Percentiles rank a stretch among this genome's conserved stretches.
Conservation (phyloP, 257 asterid genomes). For the Nemophila menziesii region DNA sequence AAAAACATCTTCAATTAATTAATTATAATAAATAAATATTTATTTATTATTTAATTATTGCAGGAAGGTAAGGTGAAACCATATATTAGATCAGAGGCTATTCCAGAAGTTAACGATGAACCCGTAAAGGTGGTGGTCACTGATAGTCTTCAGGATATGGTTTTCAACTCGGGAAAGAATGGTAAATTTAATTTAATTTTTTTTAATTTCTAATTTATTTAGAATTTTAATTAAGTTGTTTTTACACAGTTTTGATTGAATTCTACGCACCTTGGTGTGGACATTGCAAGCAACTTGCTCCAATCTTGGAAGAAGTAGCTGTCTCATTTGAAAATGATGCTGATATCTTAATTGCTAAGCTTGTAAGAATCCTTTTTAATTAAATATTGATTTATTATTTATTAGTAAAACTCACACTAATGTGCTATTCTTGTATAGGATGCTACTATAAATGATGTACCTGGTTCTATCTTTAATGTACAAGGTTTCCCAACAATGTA, state of each 20-base stretch:
- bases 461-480: conserved; percentile 41
- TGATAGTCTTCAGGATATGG: conserved; percentile 45
- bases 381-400: neutral
- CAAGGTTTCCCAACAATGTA: conserved; percentile 65
- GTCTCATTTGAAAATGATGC: conserved; percentile 42
- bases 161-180: conserved; percentile 67
- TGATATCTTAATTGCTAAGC: conserved; percentile 56
- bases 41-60: conserved; percentile 9
- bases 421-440: conserved; percentile 44
- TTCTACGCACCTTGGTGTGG: conserved; percentile 92
- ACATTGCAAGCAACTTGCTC: conserved; percentile 75
- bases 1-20: neutral
- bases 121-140: conserved; percentile 82
- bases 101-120: conserved; percentile 64
- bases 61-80: conserved; percentile 62
- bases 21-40: too few relatives aligned
- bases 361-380: conserved; percentile 28
- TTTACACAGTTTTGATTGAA: conserved; percentile 46
- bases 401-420: neutral
- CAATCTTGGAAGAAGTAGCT: conserved; percentile 80
- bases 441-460: conserved; percentile 68
- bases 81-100: conserved; percentile 53
- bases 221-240: neutral
- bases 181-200: conserved; percentile 23
- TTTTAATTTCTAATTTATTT: too few relatives aligned